These are phyloP conservation scores for Suaeda aralocaspica DNA, from an alignment of 148 eudicot species.

Conservation along the genomic window DNA sequence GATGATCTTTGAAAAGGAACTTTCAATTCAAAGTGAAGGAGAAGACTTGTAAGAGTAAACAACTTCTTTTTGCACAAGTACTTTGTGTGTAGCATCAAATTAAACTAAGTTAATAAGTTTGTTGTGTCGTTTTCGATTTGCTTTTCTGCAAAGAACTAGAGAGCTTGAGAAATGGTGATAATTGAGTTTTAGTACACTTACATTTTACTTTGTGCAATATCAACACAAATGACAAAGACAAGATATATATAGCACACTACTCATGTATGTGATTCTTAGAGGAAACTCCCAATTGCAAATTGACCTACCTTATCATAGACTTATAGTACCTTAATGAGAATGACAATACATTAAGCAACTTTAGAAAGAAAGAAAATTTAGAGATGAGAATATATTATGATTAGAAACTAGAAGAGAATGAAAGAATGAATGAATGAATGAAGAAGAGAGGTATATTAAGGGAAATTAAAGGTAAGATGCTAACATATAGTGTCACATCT, in stretches of 20 bases:
- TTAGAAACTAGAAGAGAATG: background rate
- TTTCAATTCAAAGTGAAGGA: conserved; percentile 3
- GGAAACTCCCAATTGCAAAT: too few species aligned
- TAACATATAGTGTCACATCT: conserved; percentile 9
- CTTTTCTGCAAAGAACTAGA: conserved; percentile 18
- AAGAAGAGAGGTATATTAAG: background rate
- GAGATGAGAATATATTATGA: too few species aligned
- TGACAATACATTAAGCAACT: conserved; percentile 16
- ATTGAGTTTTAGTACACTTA: background rate
- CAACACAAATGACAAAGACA: conserved; percentile 11
- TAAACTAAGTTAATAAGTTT: background rate
- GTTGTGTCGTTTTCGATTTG: conserved; percentile 15
- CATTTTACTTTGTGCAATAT: background rate
- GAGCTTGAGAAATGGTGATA: conserved; percentile 14
- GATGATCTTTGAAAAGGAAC: conserved; percentile 7
- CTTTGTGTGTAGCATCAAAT: background rate
- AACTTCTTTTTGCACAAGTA: background rate
- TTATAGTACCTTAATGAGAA: conserved; percentile 25
- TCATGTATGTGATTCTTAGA: background rate
- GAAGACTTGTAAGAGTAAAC: background rate
- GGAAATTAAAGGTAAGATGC: background rate
- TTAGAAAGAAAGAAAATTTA: conserved; percentile 3
- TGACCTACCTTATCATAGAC: too few species aligned
- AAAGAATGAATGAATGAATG: too few species aligned
- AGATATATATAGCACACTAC: background rate